phyloP scores from a whole-genome alignment of 2,329 filamentous ascomycete genomes.

The Phyllosticta citrichinensis region DNA sequence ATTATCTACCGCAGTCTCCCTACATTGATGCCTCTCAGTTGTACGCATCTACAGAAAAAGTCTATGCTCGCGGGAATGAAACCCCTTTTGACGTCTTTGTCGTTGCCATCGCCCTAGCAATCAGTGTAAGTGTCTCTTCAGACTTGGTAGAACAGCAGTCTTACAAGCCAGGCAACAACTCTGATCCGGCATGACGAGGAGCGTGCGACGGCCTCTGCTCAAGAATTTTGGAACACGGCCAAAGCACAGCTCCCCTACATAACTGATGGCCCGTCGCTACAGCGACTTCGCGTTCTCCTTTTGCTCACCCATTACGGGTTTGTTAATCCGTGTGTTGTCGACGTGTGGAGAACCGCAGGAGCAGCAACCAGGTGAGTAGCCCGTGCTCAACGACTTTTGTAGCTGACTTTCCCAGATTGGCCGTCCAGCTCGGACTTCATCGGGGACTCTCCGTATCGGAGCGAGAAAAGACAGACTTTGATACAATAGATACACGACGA shows the following conservation, averaged over 20 bases:
- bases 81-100: conserved; percentile 5
- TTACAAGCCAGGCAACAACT: not conserved
- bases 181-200: conserved; percentile 7
- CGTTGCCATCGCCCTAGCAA: conserved; percentile 5
- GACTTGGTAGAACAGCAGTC: not conserved
- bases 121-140: not conserved
- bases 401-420: not conserved
- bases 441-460: not conserved
- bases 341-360: not conserved
- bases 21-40: conserved; percentile 2
- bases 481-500: conserved; percentile 1
- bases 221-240: conserved; percentile 9
- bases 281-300: conserved; percentile 3
- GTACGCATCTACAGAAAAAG: not conserved
- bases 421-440: conserved; percentile 1
- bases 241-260: conserved; percentile 3
- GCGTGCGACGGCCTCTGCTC: conserved; percentile 3
- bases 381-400: not conserved
- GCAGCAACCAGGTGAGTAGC: not conserved
- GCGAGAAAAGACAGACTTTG: not conserved
- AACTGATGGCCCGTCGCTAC: not conserved
- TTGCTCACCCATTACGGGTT: conserved; percentile 7
- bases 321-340: conserved; percentile 3
- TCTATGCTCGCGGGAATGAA: not conserved
- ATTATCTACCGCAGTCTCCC: conserved; percentile 4